Evolutionary conservation across 148 eudicot species (phyloP), one percentile per base, ranked within the genome.

Genomic region (Arctostaphylos glauca): DNA sequence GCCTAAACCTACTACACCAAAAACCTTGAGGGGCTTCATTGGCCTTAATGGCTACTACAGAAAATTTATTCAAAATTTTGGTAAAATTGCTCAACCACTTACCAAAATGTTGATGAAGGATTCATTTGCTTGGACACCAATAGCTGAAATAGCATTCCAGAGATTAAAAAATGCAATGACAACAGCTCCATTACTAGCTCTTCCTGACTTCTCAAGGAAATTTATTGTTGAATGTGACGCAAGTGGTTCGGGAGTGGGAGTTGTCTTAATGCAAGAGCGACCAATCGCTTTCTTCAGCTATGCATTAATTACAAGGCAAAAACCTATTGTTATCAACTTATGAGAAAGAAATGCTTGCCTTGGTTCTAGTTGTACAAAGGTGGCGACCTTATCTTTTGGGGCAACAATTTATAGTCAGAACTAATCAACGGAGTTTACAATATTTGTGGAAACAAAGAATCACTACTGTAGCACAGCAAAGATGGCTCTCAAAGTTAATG

Each of bases 181-280:
- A 1, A 3, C 10, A 0, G 46, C 84, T 2, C 84, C 84, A 2
- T 74, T 82, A 1, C 74, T 75, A 0, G 46, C 74, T 0, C n/a
- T 82, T 9, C 80, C 80, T 1, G 74, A 82, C 25, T 82, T 82
- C 48, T 55, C 59, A 0, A 76, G 47, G 21, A 4, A 4, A 10
- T 82, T 82, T 23, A 16, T 74, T 0, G 15, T 82, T 9, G 80
- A 82, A 23, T 74, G 80, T 59, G 80, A 82, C 64, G 72, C 84
- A 6, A 43, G 59, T 0, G 80, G 73, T 0, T 14, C 38, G 2
- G 60, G 74, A 0, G 13, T 73, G n/a, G n/a, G n/a, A 10, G 76
- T 19, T 10, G 49, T 82, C 9, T 23, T 74, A 5, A 72, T 7
- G n/a, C 21, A 74, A 21, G 56, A 19, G 2, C 31, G 59, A 5